Conservation (phyloP, 768 basidiomycete species). For the Psilocybe cubensis region DNA sequence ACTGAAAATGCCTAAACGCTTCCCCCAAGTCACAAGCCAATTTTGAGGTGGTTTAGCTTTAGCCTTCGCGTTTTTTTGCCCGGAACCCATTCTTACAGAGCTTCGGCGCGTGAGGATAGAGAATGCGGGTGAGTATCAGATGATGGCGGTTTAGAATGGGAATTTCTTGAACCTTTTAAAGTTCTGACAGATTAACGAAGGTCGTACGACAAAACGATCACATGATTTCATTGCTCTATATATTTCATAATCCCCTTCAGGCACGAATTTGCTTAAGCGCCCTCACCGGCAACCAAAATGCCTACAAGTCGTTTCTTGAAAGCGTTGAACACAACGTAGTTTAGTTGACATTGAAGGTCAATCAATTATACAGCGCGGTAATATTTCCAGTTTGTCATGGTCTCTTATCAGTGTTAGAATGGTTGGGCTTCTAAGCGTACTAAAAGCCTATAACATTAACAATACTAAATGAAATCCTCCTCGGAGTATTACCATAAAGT, state of each 20-base stretch:
- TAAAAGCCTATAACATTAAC: too few relatives aligned
- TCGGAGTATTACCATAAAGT: too few relatives aligned
- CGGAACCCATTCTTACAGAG: conserved; percentile 9
- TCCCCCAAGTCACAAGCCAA: conserved; percentile 38
- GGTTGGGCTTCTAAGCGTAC: too few relatives aligned
- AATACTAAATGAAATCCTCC: too few relatives aligned
- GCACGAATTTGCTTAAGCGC: background rate
- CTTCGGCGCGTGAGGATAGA: background rate
- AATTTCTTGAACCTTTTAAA: background rate
- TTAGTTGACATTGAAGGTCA: too few relatives aligned
- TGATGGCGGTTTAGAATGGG: background rate
- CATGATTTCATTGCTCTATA: background rate
- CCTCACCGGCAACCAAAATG: background rate
- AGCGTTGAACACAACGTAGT: too few relatives aligned
- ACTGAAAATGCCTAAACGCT: conserved; percentile 34
- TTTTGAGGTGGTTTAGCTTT: conserved; percentile 7
- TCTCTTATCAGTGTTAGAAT: too few relatives aligned
- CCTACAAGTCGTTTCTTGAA: too few relatives aligned
- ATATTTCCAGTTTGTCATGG: too few relatives aligned
- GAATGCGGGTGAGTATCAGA: background rate
- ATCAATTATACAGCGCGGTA: too few relatives aligned
- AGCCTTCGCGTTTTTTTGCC: conserved; percentile 14
- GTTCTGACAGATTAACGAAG: background rate
- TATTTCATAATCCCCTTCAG: background rate
- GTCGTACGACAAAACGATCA: conserved; percentile 2